Percentiles rank a stretch among this genome's conserved stretches.
Conservation (phyloP, 108 stramenopile species). For the Skeletonema menzelii region DNA sequence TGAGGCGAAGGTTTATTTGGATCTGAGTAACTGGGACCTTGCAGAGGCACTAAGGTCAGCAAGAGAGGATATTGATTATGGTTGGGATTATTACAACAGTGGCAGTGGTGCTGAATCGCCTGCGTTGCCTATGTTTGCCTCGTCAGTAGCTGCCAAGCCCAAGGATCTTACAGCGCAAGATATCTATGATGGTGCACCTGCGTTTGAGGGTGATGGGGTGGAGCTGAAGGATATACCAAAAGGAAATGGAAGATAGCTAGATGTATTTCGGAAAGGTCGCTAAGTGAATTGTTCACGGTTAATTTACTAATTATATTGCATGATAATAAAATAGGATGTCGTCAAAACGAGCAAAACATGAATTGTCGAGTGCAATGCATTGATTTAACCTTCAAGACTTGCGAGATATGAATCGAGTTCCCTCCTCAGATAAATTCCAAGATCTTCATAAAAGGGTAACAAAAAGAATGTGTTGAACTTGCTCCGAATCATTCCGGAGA, state of each 20-base stretch:
- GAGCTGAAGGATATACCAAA: slow-evolving; percentile 33
- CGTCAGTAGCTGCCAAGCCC: slow-evolving; percentile 19
- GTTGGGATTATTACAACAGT: slow-evolving; percentile 53
- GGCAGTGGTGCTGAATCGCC: slow-evolving; percentile 1
- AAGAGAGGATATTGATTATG: slow-evolving; percentile 61
- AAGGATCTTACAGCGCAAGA: slow-evolving; percentile 39
- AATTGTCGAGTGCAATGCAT: not conserved
- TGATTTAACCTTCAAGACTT: not conserved
- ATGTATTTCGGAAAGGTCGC: not conserved
- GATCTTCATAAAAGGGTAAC: slow-evolving; percentile 24
- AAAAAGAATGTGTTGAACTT: slow-evolving; percentile 37
- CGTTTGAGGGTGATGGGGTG: slow-evolving; percentile 48
- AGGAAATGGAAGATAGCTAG: not conserved
- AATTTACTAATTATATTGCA: not conserved
- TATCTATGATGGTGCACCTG: slow-evolving; percentile 30
- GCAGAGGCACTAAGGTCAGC: slow-evolving; percentile 68
- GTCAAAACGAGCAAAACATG: not conserved
- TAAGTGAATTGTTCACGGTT: not conserved
- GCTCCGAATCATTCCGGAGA: slow-evolving; percentile 18
- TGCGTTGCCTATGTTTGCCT: not conserved
- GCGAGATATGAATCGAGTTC: slow-evolving; percentile 19
- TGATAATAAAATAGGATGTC: not conserved
- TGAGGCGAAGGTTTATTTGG: slow-evolving; percentile 77
- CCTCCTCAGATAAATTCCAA: slow-evolving; percentile 18
- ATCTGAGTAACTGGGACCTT: slow-evolving; percentile 81